Conservation (phyloP, 768 basidiomycete genomes). For the Pleurotus tuber-regium region DNA sequence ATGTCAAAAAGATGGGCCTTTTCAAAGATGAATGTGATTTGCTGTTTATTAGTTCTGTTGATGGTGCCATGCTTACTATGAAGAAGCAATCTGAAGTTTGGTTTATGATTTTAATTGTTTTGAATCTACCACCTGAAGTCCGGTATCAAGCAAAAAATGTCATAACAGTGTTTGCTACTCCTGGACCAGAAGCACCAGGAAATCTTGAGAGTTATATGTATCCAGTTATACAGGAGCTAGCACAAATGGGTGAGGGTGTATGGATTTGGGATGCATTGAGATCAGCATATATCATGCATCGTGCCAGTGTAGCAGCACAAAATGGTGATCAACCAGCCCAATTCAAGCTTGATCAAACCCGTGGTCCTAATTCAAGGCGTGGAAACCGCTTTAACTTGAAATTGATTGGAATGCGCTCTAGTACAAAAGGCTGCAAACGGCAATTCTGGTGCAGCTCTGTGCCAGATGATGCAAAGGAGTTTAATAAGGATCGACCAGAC, state of each 20-base stretch:
- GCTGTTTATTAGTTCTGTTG: constrained; percentile 22
- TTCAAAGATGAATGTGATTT: constrained; percentile 24
- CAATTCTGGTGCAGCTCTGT: constrained; percentile 25
- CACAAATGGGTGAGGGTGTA: constrained; percentile 23
- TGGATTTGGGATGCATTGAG: constrained; percentile 32
- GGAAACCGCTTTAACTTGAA: constrained; percentile 26
- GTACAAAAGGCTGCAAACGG: constrained; percentile 19
- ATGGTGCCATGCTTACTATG: constrained; percentile 30
- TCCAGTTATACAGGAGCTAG: constrained; percentile 26
- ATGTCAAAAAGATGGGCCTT: constrained; percentile 17
- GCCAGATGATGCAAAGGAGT: constrained; percentile 19
- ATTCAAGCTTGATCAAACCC: constrained; percentile 29
- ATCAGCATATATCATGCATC: constrained; percentile 20
- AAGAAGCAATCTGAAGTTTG: constrained; percentile 30
- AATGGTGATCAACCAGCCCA: constrained; percentile 32
- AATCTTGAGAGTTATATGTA: constrained; percentile 25
- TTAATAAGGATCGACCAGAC: constrained; percentile 20
- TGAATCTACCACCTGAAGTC: constrained; percentile 21
- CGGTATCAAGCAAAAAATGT: constrained; percentile 18
- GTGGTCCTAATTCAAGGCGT: constrained; percentile 24
- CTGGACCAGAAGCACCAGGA: constrained; percentile 25
- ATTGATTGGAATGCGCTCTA: constrained; percentile 24
- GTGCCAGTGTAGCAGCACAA: constrained; percentile 17
- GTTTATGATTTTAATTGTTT: constrained; percentile 20
- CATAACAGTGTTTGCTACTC: constrained; percentile 23